These are phyloP conservation scores for Teunomyces cretensis DNA, from an alignment of 805 yeast species.

Conservation along the genomic window DNA sequence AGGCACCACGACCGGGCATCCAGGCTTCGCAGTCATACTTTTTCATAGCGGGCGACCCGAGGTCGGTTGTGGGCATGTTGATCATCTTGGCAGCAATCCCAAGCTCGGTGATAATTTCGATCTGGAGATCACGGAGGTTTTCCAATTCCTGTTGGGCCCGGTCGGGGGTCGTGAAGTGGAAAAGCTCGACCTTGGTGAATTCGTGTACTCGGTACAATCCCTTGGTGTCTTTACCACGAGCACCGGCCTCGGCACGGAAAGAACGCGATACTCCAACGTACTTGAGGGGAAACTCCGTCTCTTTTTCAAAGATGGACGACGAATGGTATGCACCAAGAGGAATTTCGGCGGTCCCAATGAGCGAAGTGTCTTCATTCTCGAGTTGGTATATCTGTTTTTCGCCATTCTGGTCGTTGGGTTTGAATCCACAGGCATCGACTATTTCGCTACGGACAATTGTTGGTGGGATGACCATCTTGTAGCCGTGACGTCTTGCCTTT, in stretches of 20 bases:
- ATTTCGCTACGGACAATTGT: slow-evolving; percentile 77
- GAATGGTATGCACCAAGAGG: slow-evolving; percentile 81
- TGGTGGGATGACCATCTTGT: slow-evolving; percentile 76
- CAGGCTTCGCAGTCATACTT: slow-evolving; percentile 95
- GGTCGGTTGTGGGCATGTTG: slow-evolving; percentile 85
- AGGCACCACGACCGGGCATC: slow-evolving; percentile 94
- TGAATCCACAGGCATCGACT: slow-evolving; percentile 88
- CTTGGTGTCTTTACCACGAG: slow-evolving; percentile 87
- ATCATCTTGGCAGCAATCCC: slow-evolving; percentile 81
- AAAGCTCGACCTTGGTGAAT: slow-evolving; percentile 91
- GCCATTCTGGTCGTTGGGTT: slow-evolving; percentile 83
- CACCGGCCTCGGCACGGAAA: slow-evolving; percentile 96
- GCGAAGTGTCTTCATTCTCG: slow-evolving; percentile 52
- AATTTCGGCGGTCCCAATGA: slow-evolving; percentile 95
- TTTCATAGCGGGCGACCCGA: slow-evolving; percentile 90
- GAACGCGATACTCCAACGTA: slow-evolving; percentile 82
- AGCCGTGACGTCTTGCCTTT: slow-evolving; percentile 66
- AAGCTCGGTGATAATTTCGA: slow-evolving; percentile 57
- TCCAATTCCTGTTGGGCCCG: slow-evolving; percentile 55
- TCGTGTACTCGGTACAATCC: slow-evolving; percentile 96
- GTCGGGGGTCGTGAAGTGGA: slow-evolving; percentile 61
- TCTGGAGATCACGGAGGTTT: slow-evolving; percentile 62
- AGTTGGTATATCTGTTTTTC: slow-evolving; percentile 83
- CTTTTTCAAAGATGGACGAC: slow-evolving; percentile 42
- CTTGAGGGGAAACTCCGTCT: slow-evolving; percentile 50